Evolutionary conservation across 2,329 filamentous ascomycete species (phyloP).

Genomic region (Calonectria leucothoes): DNA sequence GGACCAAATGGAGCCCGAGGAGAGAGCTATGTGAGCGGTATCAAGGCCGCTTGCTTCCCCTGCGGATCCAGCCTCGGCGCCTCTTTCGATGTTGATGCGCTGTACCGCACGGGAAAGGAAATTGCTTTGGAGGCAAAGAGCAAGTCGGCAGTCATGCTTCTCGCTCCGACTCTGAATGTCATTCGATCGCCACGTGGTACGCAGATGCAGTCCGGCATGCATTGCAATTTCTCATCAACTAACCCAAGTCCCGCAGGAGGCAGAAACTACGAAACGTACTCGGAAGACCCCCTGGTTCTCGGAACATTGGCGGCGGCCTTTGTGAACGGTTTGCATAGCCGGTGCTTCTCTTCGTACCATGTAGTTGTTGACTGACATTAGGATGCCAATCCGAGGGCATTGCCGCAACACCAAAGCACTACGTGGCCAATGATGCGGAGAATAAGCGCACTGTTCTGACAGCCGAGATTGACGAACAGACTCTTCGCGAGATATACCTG

Average conservation of each 20-base stretch:
- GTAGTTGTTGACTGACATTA: not conserved
- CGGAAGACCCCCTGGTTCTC: constrained; percentile 55
- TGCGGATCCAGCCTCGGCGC: constrained; percentile 59
- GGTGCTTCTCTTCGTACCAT: no score
- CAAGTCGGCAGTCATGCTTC: constrained; percentile 77
- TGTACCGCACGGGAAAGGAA: constrained; percentile 66
- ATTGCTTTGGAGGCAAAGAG: constrained; percentile 61
- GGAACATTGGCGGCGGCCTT: constrained; percentile 54
- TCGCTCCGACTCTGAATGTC: constrained; percentile 69
- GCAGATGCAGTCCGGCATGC: not conserved
- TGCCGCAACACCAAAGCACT: constrained; percentile 56
- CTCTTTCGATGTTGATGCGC: constrained; percentile 69
- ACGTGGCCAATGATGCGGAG: constrained; percentile 52
- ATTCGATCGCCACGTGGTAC: constrained; percentile 53
- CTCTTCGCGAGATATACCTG: constrained; percentile 49
- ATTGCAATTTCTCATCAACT: not conserved
- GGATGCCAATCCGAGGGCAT: constrained; percentile 50
- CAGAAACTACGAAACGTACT: constrained; percentile 57
- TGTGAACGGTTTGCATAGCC: constrained; percentile 48
- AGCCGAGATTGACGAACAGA: constrained; percentile 32
- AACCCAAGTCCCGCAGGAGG: constrained; percentile 41
- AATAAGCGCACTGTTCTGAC: constrained; percentile 31
- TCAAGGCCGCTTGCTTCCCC: constrained; percentile 39
- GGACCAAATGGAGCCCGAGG: constrained; percentile 45
- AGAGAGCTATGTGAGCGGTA: constrained; percentile 35